Evolutionary conservation across 2,329 filamentous ascomycete genomes (phyloP).

Genomic region (Aspergillus sp.): DNA sequence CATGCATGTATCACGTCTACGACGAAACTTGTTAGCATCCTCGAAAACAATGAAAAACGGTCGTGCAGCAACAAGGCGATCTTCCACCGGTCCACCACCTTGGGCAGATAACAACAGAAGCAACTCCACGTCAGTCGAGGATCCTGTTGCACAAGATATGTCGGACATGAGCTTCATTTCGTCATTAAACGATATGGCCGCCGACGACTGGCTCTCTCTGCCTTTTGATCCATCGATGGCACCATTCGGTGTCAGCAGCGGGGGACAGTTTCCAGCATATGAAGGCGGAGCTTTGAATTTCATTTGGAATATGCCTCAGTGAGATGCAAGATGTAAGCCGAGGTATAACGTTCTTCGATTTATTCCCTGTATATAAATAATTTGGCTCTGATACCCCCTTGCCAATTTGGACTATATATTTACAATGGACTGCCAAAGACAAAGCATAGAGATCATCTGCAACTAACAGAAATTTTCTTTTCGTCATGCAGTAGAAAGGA

Average conservation of each 20-base stretch:
- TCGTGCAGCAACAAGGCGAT: constrained; percentile 18
- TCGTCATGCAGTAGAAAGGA: no score
- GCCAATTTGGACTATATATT: no score
- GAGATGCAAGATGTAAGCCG: constrained; percentile 10
- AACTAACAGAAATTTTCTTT: no score
- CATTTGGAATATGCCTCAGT: constrained; percentile 39
- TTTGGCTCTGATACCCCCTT: neutral
- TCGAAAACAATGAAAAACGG: constrained; percentile 24
- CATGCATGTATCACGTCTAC: constrained; percentile 38
- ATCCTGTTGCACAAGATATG: constrained; percentile 18
- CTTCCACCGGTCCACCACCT: constrained; percentile 25
- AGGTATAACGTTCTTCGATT: neutral
- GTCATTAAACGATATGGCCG: constrained; percentile 24
- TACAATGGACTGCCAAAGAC: no score
- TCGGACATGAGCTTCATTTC: constrained; percentile 25
- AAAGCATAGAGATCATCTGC: no score
- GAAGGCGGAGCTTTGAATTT: constrained; percentile 38
- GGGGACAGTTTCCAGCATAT: constrained; percentile 35
- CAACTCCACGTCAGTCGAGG: constrained; percentile 12
- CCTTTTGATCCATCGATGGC: constrained; percentile 43
- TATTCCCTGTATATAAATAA: neutral
- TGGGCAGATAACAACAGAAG: constrained; percentile 14
- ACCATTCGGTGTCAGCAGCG: constrained; percentile 34
- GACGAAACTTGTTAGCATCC: constrained; percentile 32
- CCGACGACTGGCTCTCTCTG: constrained; percentile 39